Evolutionary conservation across 2,329 filamentous ascomycete genomes (phyloP).

Genomic region (Nectriaceae sp.): DNA sequence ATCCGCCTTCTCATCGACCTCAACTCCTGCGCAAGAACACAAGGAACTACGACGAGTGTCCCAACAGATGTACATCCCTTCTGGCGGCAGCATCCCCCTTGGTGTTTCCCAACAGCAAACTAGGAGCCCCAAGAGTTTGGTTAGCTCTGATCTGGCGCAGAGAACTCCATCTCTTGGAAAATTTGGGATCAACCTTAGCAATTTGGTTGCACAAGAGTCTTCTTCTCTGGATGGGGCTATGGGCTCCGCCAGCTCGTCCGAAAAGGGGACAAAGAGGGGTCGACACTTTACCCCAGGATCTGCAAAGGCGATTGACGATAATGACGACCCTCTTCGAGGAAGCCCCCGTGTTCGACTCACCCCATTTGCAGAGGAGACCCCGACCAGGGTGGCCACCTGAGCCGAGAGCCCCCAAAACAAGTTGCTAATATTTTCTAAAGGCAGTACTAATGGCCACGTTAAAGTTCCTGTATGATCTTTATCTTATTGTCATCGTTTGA

Average conservation of each 20-base stretch:
- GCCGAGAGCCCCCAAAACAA: neutral
- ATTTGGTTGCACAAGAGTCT: constrained; percentile 9
- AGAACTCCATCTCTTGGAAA: constrained; percentile 9
- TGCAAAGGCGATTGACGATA: constrained; percentile 48
- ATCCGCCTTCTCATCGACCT: constrained; percentile 17
- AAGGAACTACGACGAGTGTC: constrained; percentile 43
- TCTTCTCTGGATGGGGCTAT: constrained; percentile 9
- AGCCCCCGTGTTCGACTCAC: constrained; percentile 26
- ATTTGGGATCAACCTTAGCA: constrained; percentile 5
- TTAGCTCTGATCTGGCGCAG: constrained; percentile 8
- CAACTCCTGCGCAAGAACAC: constrained; percentile 21
- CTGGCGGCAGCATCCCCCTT: constrained; percentile 19
- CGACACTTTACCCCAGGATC: constrained; percentile 39
- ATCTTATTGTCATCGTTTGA: no score
- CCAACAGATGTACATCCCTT: constrained; percentile 37
- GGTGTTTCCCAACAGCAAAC: constrained; percentile 14
- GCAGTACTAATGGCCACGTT: no score
- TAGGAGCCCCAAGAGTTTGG: constrained; percentile 14
- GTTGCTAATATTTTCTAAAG: no score
- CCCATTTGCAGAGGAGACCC: constrained; percentile 15
- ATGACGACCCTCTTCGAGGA: constrained; percentile 44
- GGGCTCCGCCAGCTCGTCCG: constrained; percentile 19
- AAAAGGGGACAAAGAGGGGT: constrained; percentile 46
- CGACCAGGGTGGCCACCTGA: neutral
- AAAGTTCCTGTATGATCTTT: no score